phyloP scores from a whole-genome alignment of 78 protist species.

The Tieghemostelium lacteum region DNA sequence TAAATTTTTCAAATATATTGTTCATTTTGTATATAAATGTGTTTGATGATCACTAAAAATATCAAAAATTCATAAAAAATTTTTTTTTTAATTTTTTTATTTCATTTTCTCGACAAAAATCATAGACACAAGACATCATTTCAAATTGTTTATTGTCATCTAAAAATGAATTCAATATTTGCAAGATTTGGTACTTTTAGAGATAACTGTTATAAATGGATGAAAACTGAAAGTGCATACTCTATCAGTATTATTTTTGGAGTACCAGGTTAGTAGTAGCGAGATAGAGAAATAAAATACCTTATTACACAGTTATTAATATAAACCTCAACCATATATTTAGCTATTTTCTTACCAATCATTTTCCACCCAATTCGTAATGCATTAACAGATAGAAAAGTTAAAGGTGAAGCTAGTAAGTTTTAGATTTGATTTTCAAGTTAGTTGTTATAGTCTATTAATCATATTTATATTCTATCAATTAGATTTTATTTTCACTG shows the following conservation, averaged over 20 bases:
- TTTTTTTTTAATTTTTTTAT: neutral
- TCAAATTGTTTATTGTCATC: neutral
- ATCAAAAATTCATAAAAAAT: neutral
- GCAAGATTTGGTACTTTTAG: neutral
- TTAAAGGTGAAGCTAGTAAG: constrained; percentile 17
- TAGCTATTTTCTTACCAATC: constrained; percentile 13
- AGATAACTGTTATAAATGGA: constrained; percentile 4
- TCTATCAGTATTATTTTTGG: neutral
- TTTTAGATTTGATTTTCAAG: neutral
- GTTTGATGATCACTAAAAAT: neutral
- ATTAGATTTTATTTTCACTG: neutral
- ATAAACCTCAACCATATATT: no score
- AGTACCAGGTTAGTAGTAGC: neutral
- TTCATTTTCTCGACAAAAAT: neutral
- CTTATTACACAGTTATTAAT: no score
- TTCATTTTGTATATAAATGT: constrained; percentile 11
- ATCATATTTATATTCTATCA: no score
- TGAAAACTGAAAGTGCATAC: neutral
- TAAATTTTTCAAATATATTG: constrained; percentile 9
- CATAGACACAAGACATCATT: neutral
- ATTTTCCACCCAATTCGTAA: constrained; percentile 16
- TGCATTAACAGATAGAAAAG: neutral
- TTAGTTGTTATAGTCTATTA: no score
- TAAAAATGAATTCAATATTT: neutral
- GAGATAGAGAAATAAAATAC: no score